Evolutionary conservation across 495 filamentous ascomycete species (phyloP), one percentile per base, ranked within the genome.

Genomic region (Penicillium waksmanii): DNA sequence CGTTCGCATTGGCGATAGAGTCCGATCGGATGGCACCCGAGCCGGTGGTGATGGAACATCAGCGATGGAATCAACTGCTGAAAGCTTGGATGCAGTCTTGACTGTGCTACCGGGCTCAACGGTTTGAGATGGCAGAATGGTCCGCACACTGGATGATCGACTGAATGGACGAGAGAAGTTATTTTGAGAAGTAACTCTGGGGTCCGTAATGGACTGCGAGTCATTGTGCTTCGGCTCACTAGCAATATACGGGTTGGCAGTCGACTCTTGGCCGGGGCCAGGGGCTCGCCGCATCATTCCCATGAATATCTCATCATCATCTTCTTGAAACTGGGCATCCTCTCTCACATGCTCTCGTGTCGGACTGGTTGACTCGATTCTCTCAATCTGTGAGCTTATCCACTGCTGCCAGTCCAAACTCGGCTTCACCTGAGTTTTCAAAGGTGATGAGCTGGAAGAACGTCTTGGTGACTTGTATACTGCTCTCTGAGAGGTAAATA

Each of bases 281-380:
- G 42, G 53, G 11, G 44, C 36, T 56, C 44, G 56, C 18, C 52
- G 64, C 6, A 63, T 36, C 10, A 66, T 55, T 0, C 50, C 47
- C 25, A 55, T 65, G 21, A 73, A 58, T 10, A 64, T 33, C 23
- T 64, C 50, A 33, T 70, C 63, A 9, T 69, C 63, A 35, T 88
- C 83, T 31, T 77, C 80, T 27, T 79, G 66, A 47, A 84, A 85
- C 48, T 89, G 85, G 1, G 87, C 81, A 34, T 73, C 56, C 70
- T 91, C 88, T 13, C 86, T 76, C 51, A 86, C 64, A 67, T 90
- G 88, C 0, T 82, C 76, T 66, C 51, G 79, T 12, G 51, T 56
- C 21, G 70, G 66, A 18, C 61, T 67, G 17, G 62, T 27, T 17
- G 65, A 57, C 40, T 79, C 77, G 35, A 80, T 70, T 34, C 67